Base-by-base conservation (phyloP, 805 yeast genomes). In the Naumovozyma baii region DNA sequence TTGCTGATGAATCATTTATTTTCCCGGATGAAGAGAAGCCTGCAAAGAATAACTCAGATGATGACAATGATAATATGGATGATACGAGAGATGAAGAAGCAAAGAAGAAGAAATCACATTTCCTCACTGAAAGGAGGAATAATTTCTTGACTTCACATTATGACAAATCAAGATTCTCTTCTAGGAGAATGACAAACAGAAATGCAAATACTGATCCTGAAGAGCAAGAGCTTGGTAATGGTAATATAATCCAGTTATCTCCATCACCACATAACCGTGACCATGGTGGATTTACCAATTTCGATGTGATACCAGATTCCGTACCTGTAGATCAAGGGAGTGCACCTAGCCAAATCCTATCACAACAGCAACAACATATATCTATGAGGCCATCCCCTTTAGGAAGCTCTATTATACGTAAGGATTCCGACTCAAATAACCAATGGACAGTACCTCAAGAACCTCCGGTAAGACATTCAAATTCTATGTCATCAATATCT, bases 1-100 rank as follows among this genome's bases (percentile, higher is more conserved):
- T 83, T 69, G 90, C 88, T 0, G 88, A 82, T 50, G 88, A 81
- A 43, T 72, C 84, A 2, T 83, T 83, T 48, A 73, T 83, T 2
- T 83, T 83, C 54, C 86, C 90, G 1, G 92, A 83, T 54, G 92
- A 83, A 52, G 90, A 82, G 28, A 48, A 47, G 31, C 38, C 45
- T 17, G 38, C 44, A 14, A 42, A 44, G 14, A 45, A 50, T n/a
- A 39, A 42, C 25, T 44, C 44, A 7, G 42, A 41, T 15, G 42
- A 46, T 22, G 36, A 31, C 32, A 26, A 31, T 16, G 33, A 35
- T 36, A 9, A 36, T 26, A 38, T 39, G n/a, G 37, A 40, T 33
- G 38, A 39, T 31, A 31, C 37, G 22, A 31, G 36, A 12, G 34
- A 33, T 22, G 34, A 37, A 19, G 36, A 41, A 39, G 16, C 10